Base-by-base conservation (phyloP, 2,329 filamentous ascomycete genomes). In the Xylaria sp. region DNA sequence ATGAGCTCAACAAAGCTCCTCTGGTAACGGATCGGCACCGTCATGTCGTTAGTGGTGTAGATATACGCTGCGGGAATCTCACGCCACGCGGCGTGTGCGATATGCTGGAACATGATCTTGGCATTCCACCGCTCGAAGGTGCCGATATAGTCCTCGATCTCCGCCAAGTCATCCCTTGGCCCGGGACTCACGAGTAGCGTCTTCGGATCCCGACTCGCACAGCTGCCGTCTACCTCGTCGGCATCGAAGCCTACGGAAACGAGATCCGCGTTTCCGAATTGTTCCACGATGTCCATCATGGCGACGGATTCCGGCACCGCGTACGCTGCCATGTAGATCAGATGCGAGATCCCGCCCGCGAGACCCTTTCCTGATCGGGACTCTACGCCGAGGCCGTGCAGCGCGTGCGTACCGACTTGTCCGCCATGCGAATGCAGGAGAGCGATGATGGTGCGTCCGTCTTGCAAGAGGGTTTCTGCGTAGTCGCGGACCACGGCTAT, bases 391-490 rank as follows among this genome's bases (percentile, higher is more conserved):
- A 72, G 63, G 0, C 66, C 65, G 50, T 61, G n/a, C 0, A 72
- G 42, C 0, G 68, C 67, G 39, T 70, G 69, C 13, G 65, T 61
- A 7, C 67, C 66, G 2, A 72, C 68, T 35, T 70, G 67, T 0
- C 69, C 69, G 11, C 70, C 70, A 48, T 72, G 71, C 1, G 65
- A 70, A 30, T 72, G 66, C 57, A 68, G 57, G 7, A 72, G 23
- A 3, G 58, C 64, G 3, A 62, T 57, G 1, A 70, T 57, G 5
- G 35, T 59, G 1, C 61, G 63, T 1, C 69, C 70, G 0, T 58
- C 60, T 1, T 57, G 35, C 2, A 68, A 49, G 2, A 72, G 68
- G 3, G 52, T 61, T 16, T 66, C 59, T 2, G 62, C 63, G n/a
- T 64, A 63, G 34, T 30, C 55, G 3, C 65, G 66, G 8, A 71